phyloP scores from a whole-genome alignment of 352 stramenopile genomes.

The Phytophthora nicotianae region DNA sequence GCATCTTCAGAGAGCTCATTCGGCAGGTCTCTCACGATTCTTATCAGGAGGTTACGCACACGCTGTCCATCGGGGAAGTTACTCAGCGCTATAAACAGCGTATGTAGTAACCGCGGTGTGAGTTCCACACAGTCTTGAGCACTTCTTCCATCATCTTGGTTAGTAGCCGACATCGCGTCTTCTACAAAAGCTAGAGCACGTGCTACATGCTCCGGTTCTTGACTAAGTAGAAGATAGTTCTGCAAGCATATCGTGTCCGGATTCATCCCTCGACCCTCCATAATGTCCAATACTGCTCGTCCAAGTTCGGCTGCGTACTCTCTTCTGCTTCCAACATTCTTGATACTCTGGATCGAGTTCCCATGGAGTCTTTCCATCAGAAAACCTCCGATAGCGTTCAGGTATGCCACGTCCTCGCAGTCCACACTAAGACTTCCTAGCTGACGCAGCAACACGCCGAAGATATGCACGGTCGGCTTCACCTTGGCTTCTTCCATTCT shows the following conservation, averaged over 20 bases:
- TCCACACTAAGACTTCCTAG: constrained; percentile 40
- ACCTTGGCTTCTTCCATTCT: constrained; percentile 53
- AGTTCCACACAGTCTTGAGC: constrained; percentile 29
- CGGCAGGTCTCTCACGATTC: constrained; percentile 46
- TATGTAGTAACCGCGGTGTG: constrained; percentile 56
- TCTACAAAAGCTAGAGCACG: constrained; percentile 49
- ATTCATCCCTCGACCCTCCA: constrained; percentile 33
- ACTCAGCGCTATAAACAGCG: constrained; percentile 50
- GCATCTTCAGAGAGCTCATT: constrained; percentile 48
- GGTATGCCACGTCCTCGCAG: constrained; percentile 29
- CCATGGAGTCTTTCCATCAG: constrained; percentile 23
- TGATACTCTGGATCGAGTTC: constrained; percentile 1
- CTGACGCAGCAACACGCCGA: constrained; percentile 57
- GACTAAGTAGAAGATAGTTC: constrained; percentile 49
- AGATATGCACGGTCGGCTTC: constrained; percentile 56
- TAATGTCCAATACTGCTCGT: constrained; percentile 37
- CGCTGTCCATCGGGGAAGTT: constrained; percentile 39
- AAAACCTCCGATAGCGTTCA: constrained; percentile 36
- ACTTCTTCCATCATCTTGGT: constrained; percentile 4
- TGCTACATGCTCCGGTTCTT: constrained; percentile 37
- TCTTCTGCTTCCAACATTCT: constrained; percentile 3
- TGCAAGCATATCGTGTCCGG: constrained; percentile 52
- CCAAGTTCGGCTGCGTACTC: constrained; percentile 34
- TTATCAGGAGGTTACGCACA: constrained; percentile 51
- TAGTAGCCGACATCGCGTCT: constrained; percentile 22